Evolutionary conservation across 129 eudicot species (phyloP).

Genomic region (carrot (Daucus carota)): DNA sequence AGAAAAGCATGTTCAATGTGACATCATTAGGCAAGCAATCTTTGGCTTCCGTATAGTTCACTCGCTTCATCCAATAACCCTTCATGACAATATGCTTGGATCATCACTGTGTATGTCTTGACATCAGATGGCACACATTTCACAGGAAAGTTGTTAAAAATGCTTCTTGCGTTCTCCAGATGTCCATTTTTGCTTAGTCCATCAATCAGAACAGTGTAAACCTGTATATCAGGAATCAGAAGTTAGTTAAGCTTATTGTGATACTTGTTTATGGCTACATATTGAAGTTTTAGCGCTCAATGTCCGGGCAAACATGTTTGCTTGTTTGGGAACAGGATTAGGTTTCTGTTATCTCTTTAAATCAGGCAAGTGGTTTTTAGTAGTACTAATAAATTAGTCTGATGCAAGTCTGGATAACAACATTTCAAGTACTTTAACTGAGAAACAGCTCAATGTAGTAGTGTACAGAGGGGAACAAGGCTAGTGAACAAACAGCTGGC

Average conservation of each 20-base stretch:
- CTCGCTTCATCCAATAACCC: too few species aligned
- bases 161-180: too few species aligned
- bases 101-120: too few species aligned
- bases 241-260: not conserved
- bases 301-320: slow-evolving; percentile 1
- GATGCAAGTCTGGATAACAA: not conserved
- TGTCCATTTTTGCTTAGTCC: too few species aligned
- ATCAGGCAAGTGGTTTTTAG: slow-evolving; percentile 10
- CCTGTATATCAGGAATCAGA: too few species aligned
- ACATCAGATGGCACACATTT: too few species aligned
- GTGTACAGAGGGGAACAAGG: not conserved
- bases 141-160: too few species aligned
- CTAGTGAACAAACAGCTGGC: slow-evolving; percentile 5
- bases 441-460: slow-evolving; percentile 7
- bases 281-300: not conserved
- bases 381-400: not conserved
- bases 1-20: too few species aligned
- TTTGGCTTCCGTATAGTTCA: too few species aligned
- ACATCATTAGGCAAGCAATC: too few species aligned
- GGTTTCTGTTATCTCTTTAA: not conserved
- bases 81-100: too few species aligned
- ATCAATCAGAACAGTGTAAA: too few species aligned
- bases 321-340: not conserved
- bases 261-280: not conserved
- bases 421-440: not conserved